Conservation (phyloP, 2,329 filamentous ascomycete species). For the Elsinoe australis region DNA sequence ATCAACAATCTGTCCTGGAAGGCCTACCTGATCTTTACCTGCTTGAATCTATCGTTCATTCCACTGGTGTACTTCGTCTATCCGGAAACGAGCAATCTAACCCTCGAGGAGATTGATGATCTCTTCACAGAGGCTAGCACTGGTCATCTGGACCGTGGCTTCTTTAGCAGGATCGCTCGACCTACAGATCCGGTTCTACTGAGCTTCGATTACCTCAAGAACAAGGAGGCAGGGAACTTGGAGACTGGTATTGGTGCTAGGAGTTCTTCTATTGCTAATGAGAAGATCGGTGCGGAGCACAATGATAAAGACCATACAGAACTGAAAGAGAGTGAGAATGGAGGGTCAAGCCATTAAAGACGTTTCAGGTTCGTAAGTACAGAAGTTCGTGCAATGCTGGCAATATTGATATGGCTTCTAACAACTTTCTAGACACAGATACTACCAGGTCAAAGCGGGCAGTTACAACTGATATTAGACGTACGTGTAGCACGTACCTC, state of each 20-base stretch:
- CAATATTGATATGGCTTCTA: no score
- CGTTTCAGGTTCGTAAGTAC: no score
- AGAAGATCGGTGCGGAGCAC: background rate
- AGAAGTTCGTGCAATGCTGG: no score
- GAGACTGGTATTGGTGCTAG: background rate
- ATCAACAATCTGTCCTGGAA: constrained; percentile 43
- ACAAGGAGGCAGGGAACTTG: background rate
- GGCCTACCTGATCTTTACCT: constrained; percentile 48
- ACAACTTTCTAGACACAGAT: no score
- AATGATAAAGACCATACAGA: background rate
- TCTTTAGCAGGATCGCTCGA: background rate
- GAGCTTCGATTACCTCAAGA: constrained; percentile 15
- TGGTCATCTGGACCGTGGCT: background rate
- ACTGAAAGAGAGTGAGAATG: background rate
- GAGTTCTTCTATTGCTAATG: background rate
- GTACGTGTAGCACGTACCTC: no score
- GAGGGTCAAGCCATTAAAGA: background rate
- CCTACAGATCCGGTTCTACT: constrained; percentile 6
- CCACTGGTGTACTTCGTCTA: constrained; percentile 44
- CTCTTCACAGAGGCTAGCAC: constrained; percentile 29
- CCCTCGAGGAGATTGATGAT: constrained; percentile 40
- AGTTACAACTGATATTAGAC: no score
- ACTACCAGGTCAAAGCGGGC: no score
- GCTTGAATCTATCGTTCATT: constrained; percentile 40
- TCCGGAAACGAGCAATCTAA: constrained; percentile 39